phyloP scores from a whole-genome alignment of 148 eudicot genomes.

The Fallopia convolvulus region DNA sequence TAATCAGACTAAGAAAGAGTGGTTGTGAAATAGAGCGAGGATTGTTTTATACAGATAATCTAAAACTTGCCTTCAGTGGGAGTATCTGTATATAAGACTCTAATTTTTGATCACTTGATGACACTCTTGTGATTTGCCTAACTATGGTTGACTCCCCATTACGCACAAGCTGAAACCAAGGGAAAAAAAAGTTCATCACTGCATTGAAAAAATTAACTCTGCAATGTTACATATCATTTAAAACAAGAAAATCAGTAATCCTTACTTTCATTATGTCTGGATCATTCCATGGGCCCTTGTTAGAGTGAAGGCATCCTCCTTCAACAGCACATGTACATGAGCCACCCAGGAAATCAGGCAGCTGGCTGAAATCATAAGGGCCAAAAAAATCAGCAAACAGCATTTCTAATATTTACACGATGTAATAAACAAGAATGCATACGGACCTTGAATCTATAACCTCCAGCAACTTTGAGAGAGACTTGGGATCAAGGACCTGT shows the following conservation, averaged over 20 bases:
- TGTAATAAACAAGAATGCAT: slow-evolving; percentile 11
- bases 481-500: slow-evolving; percentile 66
- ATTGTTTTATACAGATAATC: background rate
- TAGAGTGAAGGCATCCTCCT: slow-evolving; percentile 67
- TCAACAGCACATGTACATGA: slow-evolving; percentile 54
- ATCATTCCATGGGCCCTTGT: slow-evolving; percentile 73
- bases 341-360: slow-evolving; percentile 76
- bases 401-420: background rate
- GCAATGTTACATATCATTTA: background rate
- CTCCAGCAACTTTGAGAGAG: slow-evolving; percentile 44
- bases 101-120: slow-evolving; percentile 35
- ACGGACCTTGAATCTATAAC: slow-evolving; percentile 53
- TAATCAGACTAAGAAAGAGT: slow-evolving; percentile 12
- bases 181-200: slow-evolving; percentile 1
- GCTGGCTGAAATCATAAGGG: slow-evolving; percentile 36
- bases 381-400: slow-evolving; percentile 12
- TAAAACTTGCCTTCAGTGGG: slow-evolving; percentile 39
- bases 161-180: slow-evolving; percentile 40
- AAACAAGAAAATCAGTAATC: background rate
- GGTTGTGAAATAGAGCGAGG: background rate
- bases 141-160: slow-evolving; percentile 40
- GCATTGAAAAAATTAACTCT: background rate
- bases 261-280: slow-evolving; percentile 62
- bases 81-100: slow-evolving; percentile 39
- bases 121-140: slow-evolving; percentile 39